Conservation (phyloP, 2,329 filamentous ascomycete genomes). For the Fusarium xylarioides region DNA sequence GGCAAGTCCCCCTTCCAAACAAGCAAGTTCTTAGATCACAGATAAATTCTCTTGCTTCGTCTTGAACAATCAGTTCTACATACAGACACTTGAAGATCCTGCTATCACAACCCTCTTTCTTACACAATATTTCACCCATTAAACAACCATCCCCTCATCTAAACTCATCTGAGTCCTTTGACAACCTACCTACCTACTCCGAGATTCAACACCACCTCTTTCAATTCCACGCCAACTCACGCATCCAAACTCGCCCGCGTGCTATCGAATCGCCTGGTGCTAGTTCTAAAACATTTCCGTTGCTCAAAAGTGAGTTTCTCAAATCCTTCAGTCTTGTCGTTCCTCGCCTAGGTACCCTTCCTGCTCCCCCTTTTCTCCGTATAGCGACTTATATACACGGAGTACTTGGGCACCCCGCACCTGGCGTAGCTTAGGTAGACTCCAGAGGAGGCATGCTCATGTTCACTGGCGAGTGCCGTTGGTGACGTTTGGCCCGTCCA, state of each 20-base stretch:
- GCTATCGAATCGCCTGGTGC: neutral
- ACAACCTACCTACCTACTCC: neutral
- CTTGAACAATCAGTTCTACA: neutral
- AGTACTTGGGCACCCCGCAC: conserved; percentile 37
- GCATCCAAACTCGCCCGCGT: conserved; percentile 1
- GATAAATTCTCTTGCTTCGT: neutral
- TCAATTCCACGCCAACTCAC: neutral
- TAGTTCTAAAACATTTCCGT: conserved; percentile 1
- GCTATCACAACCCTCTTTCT: neutral
- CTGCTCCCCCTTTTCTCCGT: conserved; percentile 12
- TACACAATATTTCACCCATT: neutral
- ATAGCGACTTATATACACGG: conserved; percentile 26
- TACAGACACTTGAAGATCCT: neutral
- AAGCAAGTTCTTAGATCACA: conserved; percentile 1
- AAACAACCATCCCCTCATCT: neutral
- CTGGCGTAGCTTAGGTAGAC: conserved; percentile 1
- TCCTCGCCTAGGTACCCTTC: neutral
- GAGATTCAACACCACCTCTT: neutral
- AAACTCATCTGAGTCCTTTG: neutral
- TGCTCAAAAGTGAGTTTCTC: conserved; percentile 30
- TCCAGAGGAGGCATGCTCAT: conserved; percentile 1
- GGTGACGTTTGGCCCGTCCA: conserved; percentile 38
- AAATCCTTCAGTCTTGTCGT: neutral
- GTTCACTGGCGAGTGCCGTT: conserved; percentile 22
- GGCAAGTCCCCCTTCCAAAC: conserved; percentile 27